Evolutionary conservation across 2,329 filamentous ascomycete species (phyloP).

Genomic region (Aspergillus viridinutans): DNA sequence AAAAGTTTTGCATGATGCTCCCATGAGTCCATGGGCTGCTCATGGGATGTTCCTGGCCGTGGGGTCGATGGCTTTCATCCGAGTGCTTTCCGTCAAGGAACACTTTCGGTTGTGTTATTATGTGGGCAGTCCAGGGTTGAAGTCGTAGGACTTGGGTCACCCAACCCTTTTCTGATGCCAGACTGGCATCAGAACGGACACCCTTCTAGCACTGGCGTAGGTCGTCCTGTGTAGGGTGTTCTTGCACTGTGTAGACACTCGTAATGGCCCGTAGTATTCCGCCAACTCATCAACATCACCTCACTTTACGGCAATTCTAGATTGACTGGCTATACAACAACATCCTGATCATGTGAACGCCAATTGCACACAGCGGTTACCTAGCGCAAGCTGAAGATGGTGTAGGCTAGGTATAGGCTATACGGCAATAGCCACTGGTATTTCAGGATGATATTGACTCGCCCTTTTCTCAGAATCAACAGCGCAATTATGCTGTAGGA

Average conservation of each 20-base stretch:
- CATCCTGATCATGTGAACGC: background rate
- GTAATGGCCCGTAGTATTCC: background rate
- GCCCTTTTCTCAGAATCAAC: background rate
- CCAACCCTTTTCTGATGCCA: slow-evolving; percentile 15
- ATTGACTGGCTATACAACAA: background rate
- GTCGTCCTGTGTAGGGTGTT: background rate
- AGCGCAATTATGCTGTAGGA: background rate
- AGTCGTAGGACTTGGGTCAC: slow-evolving; percentile 11
- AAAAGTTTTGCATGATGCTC: slow-evolving; percentile 29
- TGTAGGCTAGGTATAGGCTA: no score
- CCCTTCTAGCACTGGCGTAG: background rate
- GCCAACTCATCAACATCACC: background rate
- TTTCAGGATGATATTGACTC: background rate
- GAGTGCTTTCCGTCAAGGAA: background rate
- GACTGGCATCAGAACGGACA: slow-evolving; percentile 18
- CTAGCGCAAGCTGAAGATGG: no score
- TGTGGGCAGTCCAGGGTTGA: background rate
- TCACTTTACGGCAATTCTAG: background rate
- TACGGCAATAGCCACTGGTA: background rate
- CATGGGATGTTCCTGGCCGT: background rate
- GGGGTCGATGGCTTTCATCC: background rate
- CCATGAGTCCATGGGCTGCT: background rate
- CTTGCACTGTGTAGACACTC: background rate
- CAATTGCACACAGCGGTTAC: no score
- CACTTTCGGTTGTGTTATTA: background rate